phyloP scores from a whole-genome alignment of 768 basidiomycete genomes.

The Sistotremastrum niveocremeum region DNA sequence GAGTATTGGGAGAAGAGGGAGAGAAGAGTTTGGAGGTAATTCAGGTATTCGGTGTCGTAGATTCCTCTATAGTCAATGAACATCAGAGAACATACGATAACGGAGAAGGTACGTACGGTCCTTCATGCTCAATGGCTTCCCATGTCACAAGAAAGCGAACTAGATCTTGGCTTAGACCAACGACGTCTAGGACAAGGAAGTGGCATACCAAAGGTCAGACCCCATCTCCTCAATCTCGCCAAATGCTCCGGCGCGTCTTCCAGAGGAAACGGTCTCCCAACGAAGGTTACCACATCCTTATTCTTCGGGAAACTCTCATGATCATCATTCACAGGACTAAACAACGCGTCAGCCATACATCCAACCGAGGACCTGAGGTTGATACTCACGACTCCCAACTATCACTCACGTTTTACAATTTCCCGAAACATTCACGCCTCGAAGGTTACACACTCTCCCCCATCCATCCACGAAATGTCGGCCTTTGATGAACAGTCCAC shows the following conservation, averaged over 20 bases:
- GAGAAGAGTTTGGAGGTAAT: conserved; percentile 60
- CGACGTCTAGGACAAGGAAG: not conserved
- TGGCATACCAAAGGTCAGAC: conserved; percentile 68
- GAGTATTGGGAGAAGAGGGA: conserved; percentile 61
- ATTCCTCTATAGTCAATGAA: conserved; percentile 41
- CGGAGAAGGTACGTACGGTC: conserved; percentile 48
- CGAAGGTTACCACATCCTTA: conserved; percentile 61
- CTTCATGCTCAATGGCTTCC: conserved; percentile 93
- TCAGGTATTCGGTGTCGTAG: conserved; percentile 74
- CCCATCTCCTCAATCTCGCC: conserved; percentile 71
- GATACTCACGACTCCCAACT: not conserved
- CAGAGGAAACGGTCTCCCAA: conserved; percentile 83
- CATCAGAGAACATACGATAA: not conserved
- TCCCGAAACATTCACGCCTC: conserved; percentile 82
- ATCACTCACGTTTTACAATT: conserved; percentile 61
- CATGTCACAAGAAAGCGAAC: conserved; percentile 91
- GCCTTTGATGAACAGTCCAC: conserved; percentile 45
- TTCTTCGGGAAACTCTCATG: conserved; percentile 55
- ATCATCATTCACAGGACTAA: conserved; percentile 56
- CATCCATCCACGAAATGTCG: conserved; percentile 72
- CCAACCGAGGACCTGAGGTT: not conserved
- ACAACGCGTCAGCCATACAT: conserved; percentile 5
- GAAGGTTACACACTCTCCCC: conserved; percentile 65
- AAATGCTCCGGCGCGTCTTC: conserved; percentile 81
- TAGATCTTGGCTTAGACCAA: conserved; percentile 15